Evolutionary conservation across 2,329 filamentous ascomycete species (phyloP).

Genomic region (Rhynchosporium graminicola): DNA sequence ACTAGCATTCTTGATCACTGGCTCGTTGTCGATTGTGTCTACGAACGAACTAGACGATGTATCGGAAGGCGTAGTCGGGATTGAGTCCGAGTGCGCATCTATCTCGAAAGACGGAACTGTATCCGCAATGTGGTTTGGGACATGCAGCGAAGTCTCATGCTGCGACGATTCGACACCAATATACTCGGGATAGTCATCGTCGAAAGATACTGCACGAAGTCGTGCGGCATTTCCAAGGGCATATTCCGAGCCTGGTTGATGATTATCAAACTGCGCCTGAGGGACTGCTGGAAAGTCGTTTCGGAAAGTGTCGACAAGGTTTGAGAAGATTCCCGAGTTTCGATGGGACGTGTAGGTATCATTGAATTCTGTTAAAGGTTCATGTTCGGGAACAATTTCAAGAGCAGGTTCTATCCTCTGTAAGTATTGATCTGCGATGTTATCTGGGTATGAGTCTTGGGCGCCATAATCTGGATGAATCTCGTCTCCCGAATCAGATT

Average conservation of each 20-base stretch:
- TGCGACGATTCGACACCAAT: neutral
- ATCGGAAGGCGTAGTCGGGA: slow-evolving; percentile 29
- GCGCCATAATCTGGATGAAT: neutral
- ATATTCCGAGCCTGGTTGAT: neutral
- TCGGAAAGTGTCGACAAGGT: slow-evolving; percentile 24
- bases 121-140: slow-evolving; percentile 33
- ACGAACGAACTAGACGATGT: slow-evolving; percentile 22
- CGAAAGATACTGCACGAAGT: slow-evolving; percentile 13
- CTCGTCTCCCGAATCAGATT: slow-evolving; percentile 7
- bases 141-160: slow-evolving; percentile 17
- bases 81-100: slow-evolving; percentile 31
- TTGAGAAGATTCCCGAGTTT: slow-evolving; percentile 21
- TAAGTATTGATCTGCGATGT: slow-evolving; percentile 13
- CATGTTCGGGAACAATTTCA: slow-evolving; percentile 19
- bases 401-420: neutral
- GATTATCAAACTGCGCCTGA: slow-evolving; percentile 9
- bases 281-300: slow-evolving; percentile 19
- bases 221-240: neutral
- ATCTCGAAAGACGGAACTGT: slow-evolving; percentile 34
- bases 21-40: slow-evolving; percentile 22
- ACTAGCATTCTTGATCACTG: slow-evolving; percentile 23
- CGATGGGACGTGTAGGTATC: slow-evolving; percentile 9
- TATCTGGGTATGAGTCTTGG: neutral
- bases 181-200: slow-evolving; percentile 1
- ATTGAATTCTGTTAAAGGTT: slow-evolving; percentile 11